Conservation (phyloP, 257 asterid genomes). For the Solanum megistacrolobum region DNA sequence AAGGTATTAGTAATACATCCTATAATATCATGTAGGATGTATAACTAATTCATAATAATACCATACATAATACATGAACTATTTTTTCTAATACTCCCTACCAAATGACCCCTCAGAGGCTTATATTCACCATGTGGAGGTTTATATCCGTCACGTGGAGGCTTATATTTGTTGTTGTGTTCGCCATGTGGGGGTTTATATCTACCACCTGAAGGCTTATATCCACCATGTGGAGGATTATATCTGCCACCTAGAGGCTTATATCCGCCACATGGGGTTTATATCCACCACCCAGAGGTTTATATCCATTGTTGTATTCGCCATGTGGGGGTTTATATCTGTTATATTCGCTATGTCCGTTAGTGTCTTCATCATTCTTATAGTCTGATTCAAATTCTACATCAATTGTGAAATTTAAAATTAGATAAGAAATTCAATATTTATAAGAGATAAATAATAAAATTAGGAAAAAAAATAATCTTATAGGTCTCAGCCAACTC, state of each 20-base stretch:
- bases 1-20: no score
- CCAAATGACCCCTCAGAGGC: no score
- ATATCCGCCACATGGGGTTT: not conserved
- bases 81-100: no score
- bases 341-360: not conserved
- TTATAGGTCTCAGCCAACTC: not conserved
- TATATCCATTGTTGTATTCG: not conserved
- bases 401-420: not conserved
- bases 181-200: no score
- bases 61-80: no score
- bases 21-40: no score
- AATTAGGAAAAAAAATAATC: not conserved
- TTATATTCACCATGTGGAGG: no score
- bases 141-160: no score
- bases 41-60: no score
- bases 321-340: not conserved
- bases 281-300: not conserved
- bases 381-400: not conserved
- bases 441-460: not conserved
- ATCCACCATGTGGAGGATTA: not conserved
- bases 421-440: not conserved
- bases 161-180: no score
- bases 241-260: not conserved
- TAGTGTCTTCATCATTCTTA: not conserved
- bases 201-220: not conserved